Evolutionary conservation across 2,329 filamentous ascomycete species (phyloP).

Genomic region (Trichoderma arundinaceum): DNA sequence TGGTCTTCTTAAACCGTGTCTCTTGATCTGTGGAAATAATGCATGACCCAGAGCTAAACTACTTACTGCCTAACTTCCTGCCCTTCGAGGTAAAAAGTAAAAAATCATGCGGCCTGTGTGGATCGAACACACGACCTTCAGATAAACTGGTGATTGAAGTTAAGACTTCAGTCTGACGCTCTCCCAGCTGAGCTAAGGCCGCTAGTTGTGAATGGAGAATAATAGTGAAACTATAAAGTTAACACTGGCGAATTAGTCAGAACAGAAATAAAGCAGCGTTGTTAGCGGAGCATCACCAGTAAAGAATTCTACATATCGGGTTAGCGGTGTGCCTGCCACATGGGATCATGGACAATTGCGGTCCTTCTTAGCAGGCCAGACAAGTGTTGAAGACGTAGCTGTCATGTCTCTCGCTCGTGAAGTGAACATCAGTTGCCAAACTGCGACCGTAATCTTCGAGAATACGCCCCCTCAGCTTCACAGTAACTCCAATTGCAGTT

Average conservation of each 20-base stretch:
- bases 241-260: background rate
- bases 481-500: conserved; percentile 4
- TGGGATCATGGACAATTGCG: background rate
- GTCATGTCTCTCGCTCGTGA: background rate
- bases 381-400: conserved; percentile 28
- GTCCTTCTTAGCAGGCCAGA: background rate
- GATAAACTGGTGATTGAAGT: conserved; percentile 40
- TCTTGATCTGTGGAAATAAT: no score
- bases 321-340: conserved; percentile 7
- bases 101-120: conserved; percentile 40
- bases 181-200: conserved; percentile 42
- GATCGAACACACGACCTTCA: conserved; percentile 42
- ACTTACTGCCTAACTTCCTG: background rate
- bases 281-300: background rate
- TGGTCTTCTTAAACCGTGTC: no score
- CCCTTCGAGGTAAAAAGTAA: no score
- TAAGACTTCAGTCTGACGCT: conserved; percentile 40
- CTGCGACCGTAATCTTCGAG: background rate
- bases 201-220: conserved; percentile 25
- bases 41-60: background rate
- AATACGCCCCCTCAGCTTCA: background rate
- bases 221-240: background rate
- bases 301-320: background rate
- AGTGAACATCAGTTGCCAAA: background rate
- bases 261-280: background rate